phyloP scores from a whole-genome alignment of 2,329 filamentous ascomycete genomes.

The Paecilomyces niveus region DNA sequence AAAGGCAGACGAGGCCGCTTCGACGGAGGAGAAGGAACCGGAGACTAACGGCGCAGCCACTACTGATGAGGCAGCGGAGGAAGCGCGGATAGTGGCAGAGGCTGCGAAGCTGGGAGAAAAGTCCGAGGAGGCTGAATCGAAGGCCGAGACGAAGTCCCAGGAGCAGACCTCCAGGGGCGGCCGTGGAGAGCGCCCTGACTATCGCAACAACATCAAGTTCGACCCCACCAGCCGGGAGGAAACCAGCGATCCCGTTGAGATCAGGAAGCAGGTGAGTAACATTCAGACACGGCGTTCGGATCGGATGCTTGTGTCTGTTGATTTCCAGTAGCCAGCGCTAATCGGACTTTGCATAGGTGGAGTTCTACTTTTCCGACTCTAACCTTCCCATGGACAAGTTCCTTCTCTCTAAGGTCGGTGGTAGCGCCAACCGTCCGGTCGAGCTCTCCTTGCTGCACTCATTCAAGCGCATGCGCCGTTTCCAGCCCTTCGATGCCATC shows the following conservation, averaged over 20 bases:
- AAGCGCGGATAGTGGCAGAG: conserved; percentile 31
- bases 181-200: conserved; percentile 18
- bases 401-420: conserved; percentile 70
- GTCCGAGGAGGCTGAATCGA: conserved; percentile 29
- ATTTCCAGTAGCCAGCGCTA: not conserved
- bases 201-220: conserved; percentile 59
- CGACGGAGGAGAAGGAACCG: conserved; percentile 2
- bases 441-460: conserved; percentile 68
- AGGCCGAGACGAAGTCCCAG: conserved; percentile 14
- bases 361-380: conserved; percentile 92
- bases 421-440: conserved; percentile 66
- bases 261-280: conserved; percentile 67
- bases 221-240: conserved; percentile 61
- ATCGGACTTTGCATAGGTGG: conserved; percentile 52
- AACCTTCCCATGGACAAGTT: conserved; percentile 87
- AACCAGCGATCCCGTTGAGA: conserved; percentile 69
- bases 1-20: conserved; percentile 23
- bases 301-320: not conserved
- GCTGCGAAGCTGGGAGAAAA: conserved; percentile 31
- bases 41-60: conserved; percentile 3
- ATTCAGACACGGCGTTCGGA: not conserved
- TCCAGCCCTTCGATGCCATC: conserved; percentile 79
- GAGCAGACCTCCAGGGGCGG: conserved; percentile 18
- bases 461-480: conserved; percentile 95
- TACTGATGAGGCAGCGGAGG: conserved; percentile 22